Evolutionary conservation across 768 basidiomycete species (phyloP), one percentile per base, ranked within the genome.

Genomic region (Pleurotus sapidus): DNA sequence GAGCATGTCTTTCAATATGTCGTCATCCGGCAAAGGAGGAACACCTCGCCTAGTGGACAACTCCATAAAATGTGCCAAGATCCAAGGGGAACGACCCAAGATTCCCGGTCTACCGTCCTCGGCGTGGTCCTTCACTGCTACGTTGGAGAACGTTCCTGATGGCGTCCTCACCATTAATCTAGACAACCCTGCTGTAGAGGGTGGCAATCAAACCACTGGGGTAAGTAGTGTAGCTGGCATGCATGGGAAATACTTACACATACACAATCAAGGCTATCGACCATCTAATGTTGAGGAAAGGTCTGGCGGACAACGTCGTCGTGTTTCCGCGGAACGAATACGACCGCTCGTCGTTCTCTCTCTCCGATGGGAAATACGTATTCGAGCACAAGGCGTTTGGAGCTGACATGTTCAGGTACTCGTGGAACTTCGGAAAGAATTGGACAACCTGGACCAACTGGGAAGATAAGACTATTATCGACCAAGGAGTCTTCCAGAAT

Each of bases 321-420:
- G 86, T 97, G n/a, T 95, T 89, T 79, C 91, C 92, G 0, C 77
- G 81, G 18, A 81, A 84, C 40, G 93, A 95, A 66, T 95, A 93
- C 68, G 86, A 89, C 68, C 76, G 70, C 17, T 70, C 69, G 49
- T 73, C 67, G 51, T 78, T 85, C 0, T 75, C 77, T 15, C 74
- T 79, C 53, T 77, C 83, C 8, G 73, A 83, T 58, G 86, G 83
- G 55, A 74, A 86, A 59, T 95, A 89, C 69, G 82, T 78, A 5
- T 92, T 93, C 70, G 83, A 83, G 0, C 95, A 97, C 72, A 82
- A 80, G 46, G 94, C 95, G 4, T 80, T 81, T 55, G 95, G 95
- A 47, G 94, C 95, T 15, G 93, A 96, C 60, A 84, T 74, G 77
- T 87, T 93, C 75, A 82, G 95, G 46, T 95, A 93, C 70, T 87